Evolutionary conservation across 495 filamentous ascomycete genomes (phyloP), one percentile per base, ranked within the genome.

Genomic region (Daldinia decipiens): DNA sequence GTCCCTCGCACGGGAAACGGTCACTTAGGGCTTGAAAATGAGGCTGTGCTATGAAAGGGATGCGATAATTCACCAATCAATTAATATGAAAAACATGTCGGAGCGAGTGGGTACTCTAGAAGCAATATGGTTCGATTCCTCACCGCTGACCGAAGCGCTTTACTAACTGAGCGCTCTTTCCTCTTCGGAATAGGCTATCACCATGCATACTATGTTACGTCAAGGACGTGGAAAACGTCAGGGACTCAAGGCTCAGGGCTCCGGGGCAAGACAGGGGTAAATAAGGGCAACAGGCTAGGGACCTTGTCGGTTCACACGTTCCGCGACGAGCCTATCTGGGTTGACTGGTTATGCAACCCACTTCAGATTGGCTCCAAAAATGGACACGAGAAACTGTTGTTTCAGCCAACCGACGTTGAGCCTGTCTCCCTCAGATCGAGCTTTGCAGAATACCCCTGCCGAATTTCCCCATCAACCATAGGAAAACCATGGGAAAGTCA

Each of bases 331-430:
- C 67, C 67, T 67, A 73, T 73, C 71, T 73, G 66, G 67, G 62
- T 66, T 63, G 64, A 51, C 63, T 63, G 69, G 68, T 52, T 55
- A 55, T 67, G 68, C 55, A 74, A 63, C 61, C 72, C 69, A 73
- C 69, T 71, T 64, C 45, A 72, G 68, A 62, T 69, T 58, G 29
- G 69, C 59, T 62, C 82, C 82, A 84, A 84, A 82, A 83, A 80
- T 83, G 82, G 81, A 84, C 81, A 84, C 82, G 82, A 84, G 82
- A 84, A 82, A 82, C 79, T 63, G 74, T 45, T 76, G 81, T 82
- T 82, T 82, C 79, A 81, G 75, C 81, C 80, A 83, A 81, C 79
- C 80, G 80, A 47, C 65, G 78, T 70, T 62, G 56, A 70, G 69
- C 55, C 43, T 40, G 53, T 52, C 62, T 32, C 52, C 50, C 68